Evolutionary conservation across 371 early-diverging fungal genomes (phyloP), one percentile per base, ranked within the genome.

Genomic region (Batkoa obscura): DNA sequence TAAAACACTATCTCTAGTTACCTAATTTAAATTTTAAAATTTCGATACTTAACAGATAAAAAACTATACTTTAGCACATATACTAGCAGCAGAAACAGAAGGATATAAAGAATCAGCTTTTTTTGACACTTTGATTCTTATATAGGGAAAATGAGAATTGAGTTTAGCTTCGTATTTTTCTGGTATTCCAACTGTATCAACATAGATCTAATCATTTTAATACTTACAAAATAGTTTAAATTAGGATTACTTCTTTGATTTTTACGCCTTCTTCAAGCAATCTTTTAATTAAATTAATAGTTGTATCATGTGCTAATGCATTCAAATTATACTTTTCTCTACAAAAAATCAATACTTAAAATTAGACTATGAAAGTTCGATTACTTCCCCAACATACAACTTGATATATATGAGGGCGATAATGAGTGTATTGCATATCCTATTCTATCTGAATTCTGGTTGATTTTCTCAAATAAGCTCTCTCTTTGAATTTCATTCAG

Each of bases 121-220:
- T 39, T 89, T 87, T 30, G 93, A 83, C 2, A 99, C 90, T 0
- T 76, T 76, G 43, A 96, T 82, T 3, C 76, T 69, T 35, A 82
- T 78, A 2, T 71, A 76, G 1, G 88, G 90, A 62, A 90, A 89
- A 34, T 76, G 58, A 1, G 64, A 64, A 38, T 70, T 63, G 9
- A 99, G 78, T 56, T 88, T 89, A 2, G 46, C 67, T 58, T 84
- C 80, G 66, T 96, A 97, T 15, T 79, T 69, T 37, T 72, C 78
- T 0, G 95, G 86, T 2, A 88, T 85, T 1, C 99, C 99, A 15
- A 99, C 93, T 0, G 98, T 95, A 72, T 99, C 99, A 2, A 99
- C 81, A 69, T 81, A 99, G 31, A 95, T 78, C 78, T 87, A 23
- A 23, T 23, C 23, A 23, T 23, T 23, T 23, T 23, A 23, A 59